Percentiles rank a stretch among this genome's conserved stretches.
These are phyloP conservation scores for Lodderomyces jiufengensis DNA, from an alignment of 1,139 yeast genomes.

Conservation along the genomic window DNA sequence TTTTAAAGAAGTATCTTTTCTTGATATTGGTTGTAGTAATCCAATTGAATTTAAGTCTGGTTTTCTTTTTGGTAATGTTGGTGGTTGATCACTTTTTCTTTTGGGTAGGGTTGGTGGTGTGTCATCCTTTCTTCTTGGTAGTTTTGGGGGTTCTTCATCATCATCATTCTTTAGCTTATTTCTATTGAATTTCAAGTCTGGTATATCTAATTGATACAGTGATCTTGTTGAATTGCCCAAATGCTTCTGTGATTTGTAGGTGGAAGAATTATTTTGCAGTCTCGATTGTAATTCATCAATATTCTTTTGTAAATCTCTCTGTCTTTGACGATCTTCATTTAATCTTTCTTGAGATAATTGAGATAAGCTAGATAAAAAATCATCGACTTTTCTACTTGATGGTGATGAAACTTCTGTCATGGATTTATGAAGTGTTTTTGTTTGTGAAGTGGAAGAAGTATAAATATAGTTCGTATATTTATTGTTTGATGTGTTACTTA, in stretches of 20 bases:
- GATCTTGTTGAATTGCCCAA: not conserved
- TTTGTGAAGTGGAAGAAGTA: too few species aligned
- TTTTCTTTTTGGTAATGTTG: too few species aligned
- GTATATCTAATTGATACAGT: slow-evolving; percentile 11
- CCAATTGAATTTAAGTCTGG: slow-evolving; percentile 16
- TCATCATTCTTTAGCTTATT: slow-evolving; percentile 3
- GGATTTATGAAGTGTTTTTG: not conserved
- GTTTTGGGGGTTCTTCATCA: slow-evolving; percentile 13
- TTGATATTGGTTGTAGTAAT: slow-evolving; percentile 22
- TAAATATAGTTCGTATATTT: too few species aligned
- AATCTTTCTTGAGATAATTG: slow-evolving; percentile 31
- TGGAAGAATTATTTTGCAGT: slow-evolving; percentile 23
- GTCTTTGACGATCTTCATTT: slow-evolving; percentile 31
- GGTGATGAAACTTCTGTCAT: slow-evolving; percentile 27
- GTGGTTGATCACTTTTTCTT: not conserved
- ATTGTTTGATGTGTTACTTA: too few species aligned
- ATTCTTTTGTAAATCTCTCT: slow-evolving; percentile 28
- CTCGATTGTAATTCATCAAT: slow-evolving; percentile 28
- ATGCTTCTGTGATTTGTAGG: slow-evolving; percentile 9
- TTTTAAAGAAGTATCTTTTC: slow-evolving; percentile 10
- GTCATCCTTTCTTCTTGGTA: slow-evolving; percentile 13
- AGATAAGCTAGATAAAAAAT: slow-evolving; percentile 32
- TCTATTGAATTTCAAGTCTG: slow-evolving; percentile 23
- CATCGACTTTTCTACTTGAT: slow-evolving; percentile 26
- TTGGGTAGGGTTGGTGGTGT: not conserved